Conservation (phyloP, 1,284 basidiomycete genomes). For the Amylostereum areolatum region DNA sequence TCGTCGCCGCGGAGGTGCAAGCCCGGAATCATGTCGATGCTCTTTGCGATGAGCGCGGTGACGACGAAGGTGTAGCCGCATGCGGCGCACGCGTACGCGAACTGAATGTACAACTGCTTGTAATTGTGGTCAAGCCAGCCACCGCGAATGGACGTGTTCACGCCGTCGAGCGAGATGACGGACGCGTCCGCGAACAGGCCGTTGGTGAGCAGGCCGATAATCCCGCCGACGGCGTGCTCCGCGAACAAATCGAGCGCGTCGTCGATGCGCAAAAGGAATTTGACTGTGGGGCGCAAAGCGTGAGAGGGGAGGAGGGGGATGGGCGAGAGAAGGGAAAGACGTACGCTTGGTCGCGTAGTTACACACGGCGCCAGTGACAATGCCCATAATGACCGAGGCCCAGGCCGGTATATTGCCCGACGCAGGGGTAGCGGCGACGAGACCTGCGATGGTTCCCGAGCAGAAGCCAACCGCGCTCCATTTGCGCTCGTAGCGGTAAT, state of each 20-base stretch:
- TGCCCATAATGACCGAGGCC: constrained; percentile 74
- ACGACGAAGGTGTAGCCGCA: constrained; percentile 62
- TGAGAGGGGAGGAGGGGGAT: constrained; percentile 13
- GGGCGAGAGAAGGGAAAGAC: constrained; percentile 23
- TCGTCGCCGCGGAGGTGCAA: constrained; percentile 68
- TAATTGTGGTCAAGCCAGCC: constrained; percentile 73
- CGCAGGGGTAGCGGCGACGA: constrained; percentile 89
- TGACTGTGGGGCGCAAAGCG: constrained; percentile 36
- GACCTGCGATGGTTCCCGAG: constrained; percentile 78
- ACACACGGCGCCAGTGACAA: constrained; percentile 69
- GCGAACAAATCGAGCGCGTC: constrained; percentile 85
- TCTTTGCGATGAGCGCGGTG: constrained; percentile 63
- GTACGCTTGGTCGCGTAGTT: constrained; percentile 86
- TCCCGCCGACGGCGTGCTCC: constrained; percentile 89
- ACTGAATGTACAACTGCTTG: constrained; percentile 77
- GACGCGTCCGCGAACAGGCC: constrained; percentile 69
- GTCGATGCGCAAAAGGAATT: constrained; percentile 64
- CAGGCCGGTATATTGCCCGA: constrained; percentile 63
- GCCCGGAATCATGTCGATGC: constrained; percentile 73
- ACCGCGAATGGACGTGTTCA: constrained; percentile 61
- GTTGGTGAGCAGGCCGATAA: constrained; percentile 78
- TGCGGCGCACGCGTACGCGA: constrained; percentile 75
- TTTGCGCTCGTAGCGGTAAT: constrained; percentile 78
- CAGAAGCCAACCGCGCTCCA: constrained; percentile 84
- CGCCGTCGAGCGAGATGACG: constrained; percentile 69